Evolutionary conservation across 495 filamentous ascomycete species (phyloP).

Genomic region (Tuber melanosporum): DNA sequence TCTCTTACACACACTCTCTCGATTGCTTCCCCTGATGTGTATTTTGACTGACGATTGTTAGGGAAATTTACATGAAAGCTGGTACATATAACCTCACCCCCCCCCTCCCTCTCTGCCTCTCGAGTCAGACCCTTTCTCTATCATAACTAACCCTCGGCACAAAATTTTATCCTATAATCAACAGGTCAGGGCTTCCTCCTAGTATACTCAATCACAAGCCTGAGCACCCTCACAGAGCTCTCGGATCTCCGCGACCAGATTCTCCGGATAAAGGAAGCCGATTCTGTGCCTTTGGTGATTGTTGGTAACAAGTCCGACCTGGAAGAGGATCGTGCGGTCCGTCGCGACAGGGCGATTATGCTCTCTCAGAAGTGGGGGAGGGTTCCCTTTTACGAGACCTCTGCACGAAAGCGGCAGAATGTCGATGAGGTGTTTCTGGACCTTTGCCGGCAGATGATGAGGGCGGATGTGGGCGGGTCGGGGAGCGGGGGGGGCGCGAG

Average conservation of each 20-base stretch:
- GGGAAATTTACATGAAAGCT: conserved; percentile 93
- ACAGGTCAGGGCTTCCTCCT: conserved; percentile 92
- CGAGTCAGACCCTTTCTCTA: conserved; percentile 9
- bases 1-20: conserved; percentile 19
- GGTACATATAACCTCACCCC: conserved; percentile 33
- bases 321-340: conserved; percentile 81
- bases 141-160: conserved; percentile 6
- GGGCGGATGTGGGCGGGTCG: conserved; percentile 41
- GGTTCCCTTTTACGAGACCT: conserved; percentile 92
- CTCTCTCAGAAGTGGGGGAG: conserved; percentile 82
- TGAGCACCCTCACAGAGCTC: conserved; percentile 77
- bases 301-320: conserved; percentile 97
- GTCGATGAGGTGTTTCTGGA: conserved; percentile 95
- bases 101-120: neutral
- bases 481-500: conserved; percentile 12
- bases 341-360: conserved; percentile 74
- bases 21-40: neutral
- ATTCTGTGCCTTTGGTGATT: conserved; percentile 84
- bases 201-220: conserved; percentile 92
- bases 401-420: conserved; percentile 70
- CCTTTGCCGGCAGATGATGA: conserved; percentile 84
- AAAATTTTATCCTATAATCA: neutral
- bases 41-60: conserved; percentile 40
- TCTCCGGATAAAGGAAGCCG: conserved; percentile 92
- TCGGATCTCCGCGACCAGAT: conserved; percentile 89